Evolutionary conservation across 192 early-diverging fungal species (phyloP).

Genomic region (Geosiphon pyriformis): DNA sequence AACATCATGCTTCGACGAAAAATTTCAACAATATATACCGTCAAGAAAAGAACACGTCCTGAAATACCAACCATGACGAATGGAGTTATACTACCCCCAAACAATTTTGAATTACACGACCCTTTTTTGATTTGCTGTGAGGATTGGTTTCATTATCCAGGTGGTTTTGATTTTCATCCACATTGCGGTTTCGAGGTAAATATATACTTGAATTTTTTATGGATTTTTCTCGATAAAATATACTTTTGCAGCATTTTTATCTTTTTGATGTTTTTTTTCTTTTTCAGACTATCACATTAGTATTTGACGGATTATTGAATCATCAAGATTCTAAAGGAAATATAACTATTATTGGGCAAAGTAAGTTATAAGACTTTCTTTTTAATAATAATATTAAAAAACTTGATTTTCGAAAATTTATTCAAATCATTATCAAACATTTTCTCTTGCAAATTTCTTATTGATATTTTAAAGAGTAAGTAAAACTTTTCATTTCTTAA

Average conservation of each 20-base stretch:
- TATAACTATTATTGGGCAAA: constrained; percentile 44
- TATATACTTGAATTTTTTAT: too few relatives aligned
- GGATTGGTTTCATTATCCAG: constrained; percentile 32
- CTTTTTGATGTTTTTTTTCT: not conserved
- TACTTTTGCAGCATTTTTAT: too few relatives aligned
- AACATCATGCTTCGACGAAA: not conserved
- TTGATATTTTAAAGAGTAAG: too few relatives aligned
- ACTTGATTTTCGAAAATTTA: too few relatives aligned
- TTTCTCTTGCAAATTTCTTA: too few relatives aligned
- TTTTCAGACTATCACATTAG: constrained; percentile 53
- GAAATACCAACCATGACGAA: not conserved
- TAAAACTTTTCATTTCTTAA: too few relatives aligned
- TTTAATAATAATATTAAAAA: too few relatives aligned
- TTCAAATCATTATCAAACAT: too few relatives aligned
- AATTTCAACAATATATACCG: constrained; percentile 2
- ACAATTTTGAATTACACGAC: constrained; percentile 24
- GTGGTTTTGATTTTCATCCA: constrained; percentile 45
- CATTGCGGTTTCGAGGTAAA: constrained; percentile 55
- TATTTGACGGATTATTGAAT: constrained; percentile 49
- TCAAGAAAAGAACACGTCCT: not conserved
- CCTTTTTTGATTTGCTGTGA: constrained; percentile 37
- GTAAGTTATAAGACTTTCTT: constrained; percentile 15
- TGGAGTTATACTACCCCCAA: not conserved
- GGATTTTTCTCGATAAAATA: too few relatives aligned
- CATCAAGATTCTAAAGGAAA: constrained; percentile 59